phyloP scores from a whole-genome alignment of 2,329 filamentous ascomycete species.

The Penicillium paneum region DNA sequence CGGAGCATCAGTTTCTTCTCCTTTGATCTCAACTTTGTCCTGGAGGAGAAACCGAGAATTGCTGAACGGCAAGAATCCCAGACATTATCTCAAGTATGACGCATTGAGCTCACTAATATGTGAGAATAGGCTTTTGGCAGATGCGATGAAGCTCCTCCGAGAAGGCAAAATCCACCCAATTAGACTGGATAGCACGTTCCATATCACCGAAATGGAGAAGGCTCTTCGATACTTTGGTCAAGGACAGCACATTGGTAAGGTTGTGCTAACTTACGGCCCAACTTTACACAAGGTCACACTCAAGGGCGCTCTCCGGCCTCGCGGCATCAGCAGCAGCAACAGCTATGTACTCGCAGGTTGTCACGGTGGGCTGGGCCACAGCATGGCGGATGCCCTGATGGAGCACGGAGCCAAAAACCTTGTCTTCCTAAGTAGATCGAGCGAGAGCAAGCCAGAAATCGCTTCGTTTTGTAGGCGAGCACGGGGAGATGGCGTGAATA shows the following conservation, averaged over 20 bases:
- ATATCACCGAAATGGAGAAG: slow-evolving; percentile 4
- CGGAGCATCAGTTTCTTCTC: background rate
- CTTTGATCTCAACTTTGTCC: too few relatives aligned
- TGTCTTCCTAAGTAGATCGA: slow-evolving; percentile 6
- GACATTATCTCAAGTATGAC: background rate
- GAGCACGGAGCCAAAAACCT: slow-evolving; percentile 15
- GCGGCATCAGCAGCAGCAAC: too few relatives aligned
- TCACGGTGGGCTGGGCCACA: background rate
- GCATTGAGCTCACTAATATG: background rate
- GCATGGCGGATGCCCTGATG: slow-evolving; percentile 10
- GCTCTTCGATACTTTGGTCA: slow-evolving; percentile 35
- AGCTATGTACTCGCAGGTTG: too few relatives aligned
- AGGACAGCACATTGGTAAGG: slow-evolving; percentile 41
- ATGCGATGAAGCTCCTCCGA: background rate
- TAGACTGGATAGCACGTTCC: slow-evolving; percentile 1
- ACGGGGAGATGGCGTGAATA: too few relatives aligned
- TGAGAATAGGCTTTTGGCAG: background rate
- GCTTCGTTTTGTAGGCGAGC: background rate
- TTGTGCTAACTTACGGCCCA: slow-evolving; percentile 16
- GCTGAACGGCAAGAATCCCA: background rate
- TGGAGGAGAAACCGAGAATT: background rate
- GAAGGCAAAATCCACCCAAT: slow-evolving; percentile 4
- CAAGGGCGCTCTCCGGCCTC: too few relatives aligned
- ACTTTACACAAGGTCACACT: too few relatives aligned
- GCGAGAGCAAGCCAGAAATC: background rate